Base-by-base conservation (phyloP, 2,329 filamentous ascomycete genomes). In the Sarocladium kiliense region DNA sequence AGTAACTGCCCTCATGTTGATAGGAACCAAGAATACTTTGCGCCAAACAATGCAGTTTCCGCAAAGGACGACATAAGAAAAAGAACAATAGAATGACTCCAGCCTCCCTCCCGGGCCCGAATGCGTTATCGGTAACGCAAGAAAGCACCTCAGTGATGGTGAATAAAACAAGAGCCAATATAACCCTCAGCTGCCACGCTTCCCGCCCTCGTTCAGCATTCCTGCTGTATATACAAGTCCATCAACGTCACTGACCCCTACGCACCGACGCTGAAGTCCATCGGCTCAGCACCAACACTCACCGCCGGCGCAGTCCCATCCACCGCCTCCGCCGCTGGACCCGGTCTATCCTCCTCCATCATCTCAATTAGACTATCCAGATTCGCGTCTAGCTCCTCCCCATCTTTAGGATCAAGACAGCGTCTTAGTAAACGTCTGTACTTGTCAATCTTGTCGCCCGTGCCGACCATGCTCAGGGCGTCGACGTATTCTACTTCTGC, bases 371-470 rank as follows among this genome's bases (percentile, higher is more conserved):
- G 70, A 57, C 77, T 80, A 64, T 84, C 79, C 53, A 85, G 69
- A 63, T 83, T 85, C 44, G 77, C 75, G 66, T 91, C 87, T 34
- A 91, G 78, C 59, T 82, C 85, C 60, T 88, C 85, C 56, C 77
- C 77, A 51, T 88, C 86, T 61, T 82, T 78, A 16, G 85, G 78
- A 25, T 86, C 85, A 26, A 91, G 74, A 57, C 88, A 89, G 57
- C 81, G 80, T 57, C 81, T 82, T 30, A 91, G 81, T 27, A 91
- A 76, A 55, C 80, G 80, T 58, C 87, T 79, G 68, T 92, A 93
- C 66, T 86, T 84, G 61, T 86, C 85, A 60, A 88, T 88, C 66
- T 85, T 85, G 67, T 89, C 86, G 34, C 86, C 84, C 36, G 86
- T 84, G 41, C 88, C 88, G 11, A 88, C 85, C 59, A 85, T 79